Conservation (phyloP, 768 basidiomycete genomes). For the Tulasnella sp. region DNA sequence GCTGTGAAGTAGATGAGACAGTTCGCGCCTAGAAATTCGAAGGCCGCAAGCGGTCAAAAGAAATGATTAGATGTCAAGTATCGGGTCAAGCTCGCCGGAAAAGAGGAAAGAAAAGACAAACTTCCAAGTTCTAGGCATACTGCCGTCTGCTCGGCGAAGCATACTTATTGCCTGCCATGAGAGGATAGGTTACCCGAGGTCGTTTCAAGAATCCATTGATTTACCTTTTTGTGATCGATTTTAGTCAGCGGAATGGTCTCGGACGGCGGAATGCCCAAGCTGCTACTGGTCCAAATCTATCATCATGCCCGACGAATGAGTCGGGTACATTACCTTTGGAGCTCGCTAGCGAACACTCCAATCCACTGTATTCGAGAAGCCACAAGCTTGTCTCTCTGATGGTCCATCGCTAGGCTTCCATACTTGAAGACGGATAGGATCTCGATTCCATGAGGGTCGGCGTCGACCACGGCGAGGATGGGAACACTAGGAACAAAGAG, state of each 20-base stretch:
- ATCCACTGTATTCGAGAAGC: conserved; percentile 73
- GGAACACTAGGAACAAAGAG: conserved; percentile 53
- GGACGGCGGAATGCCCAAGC: conserved; percentile 59
- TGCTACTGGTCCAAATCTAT: conserved; percentile 36
- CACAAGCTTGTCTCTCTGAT: conserved; percentile 66
- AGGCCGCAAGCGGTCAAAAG: background rate
- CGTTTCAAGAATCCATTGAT: background rate
- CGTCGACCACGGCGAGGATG: conserved; percentile 78
- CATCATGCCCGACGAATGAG: background rate
- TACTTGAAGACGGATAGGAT: conserved; percentile 84
- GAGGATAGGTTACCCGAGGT: background rate
- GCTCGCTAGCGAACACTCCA: conserved; percentile 69
- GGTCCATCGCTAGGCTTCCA: conserved; percentile 67
- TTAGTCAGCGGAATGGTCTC: conserved; percentile 63
- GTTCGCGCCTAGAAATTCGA: conserved; percentile 58
- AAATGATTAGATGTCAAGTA: background rate
- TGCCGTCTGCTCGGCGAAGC: conserved; percentile 45
- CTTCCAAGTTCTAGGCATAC: conserved; percentile 67
- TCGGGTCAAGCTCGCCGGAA: background rate
- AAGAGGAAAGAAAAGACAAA: conserved; percentile 36
- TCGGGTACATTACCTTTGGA: conserved; percentile 50
- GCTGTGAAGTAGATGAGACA: conserved; percentile 70
- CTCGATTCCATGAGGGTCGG: conserved; percentile 87
- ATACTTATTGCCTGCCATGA: conserved; percentile 57
- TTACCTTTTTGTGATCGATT: conserved; percentile 72